Percentiles rank a stretch among this genome's conserved stretches.
phyloP scores from a whole-genome alignment of 371 early-diverging fungal species.

The Lichtheimia ramosa region DNA sequence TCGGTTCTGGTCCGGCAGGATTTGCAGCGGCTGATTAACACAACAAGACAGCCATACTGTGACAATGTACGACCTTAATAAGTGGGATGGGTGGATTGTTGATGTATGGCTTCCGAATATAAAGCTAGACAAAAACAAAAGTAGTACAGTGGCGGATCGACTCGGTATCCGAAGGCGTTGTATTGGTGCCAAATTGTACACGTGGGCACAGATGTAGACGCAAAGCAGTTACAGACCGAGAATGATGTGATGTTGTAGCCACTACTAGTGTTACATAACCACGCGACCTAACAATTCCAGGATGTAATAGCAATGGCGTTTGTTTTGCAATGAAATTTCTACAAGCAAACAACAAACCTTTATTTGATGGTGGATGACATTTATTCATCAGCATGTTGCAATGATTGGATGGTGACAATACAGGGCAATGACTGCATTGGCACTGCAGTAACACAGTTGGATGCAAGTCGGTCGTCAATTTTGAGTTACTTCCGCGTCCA shows the following conservation, averaged over 20 bases:
- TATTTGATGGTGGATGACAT: constrained; percentile 80
- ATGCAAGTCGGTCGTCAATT: constrained; percentile 89
- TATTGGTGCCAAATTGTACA: constrained; percentile 83
- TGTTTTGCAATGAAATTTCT: constrained; percentile 98
- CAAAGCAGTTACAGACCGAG: constrained; percentile 54
- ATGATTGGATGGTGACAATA: constrained; percentile 98
- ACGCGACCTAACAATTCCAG: constrained; percentile 87
- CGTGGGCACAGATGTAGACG: constrained; percentile 83
- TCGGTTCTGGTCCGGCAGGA: constrained; percentile 97
- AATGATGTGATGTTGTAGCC: constrained; percentile 88
- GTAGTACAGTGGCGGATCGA: constrained; percentile 86
- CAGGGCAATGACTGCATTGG: constrained; percentile 96
- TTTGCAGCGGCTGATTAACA: constrained; percentile 97
- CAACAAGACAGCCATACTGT: constrained; percentile 91
- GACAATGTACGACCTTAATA: constrained; percentile 94
- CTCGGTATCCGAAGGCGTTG: constrained; percentile 88
- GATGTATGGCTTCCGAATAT: constrained; percentile 98
- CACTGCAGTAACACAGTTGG: constrained; percentile 93
- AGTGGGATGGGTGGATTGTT: constrained; percentile 93
- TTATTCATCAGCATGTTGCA: constrained; percentile 84
- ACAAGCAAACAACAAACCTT: constrained; percentile 83
- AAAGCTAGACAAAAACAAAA: constrained; percentile 89
- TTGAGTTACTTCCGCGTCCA: constrained; percentile 95
- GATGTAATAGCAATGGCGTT: constrained; percentile 84
- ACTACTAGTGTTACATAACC: constrained; percentile 97